Evolutionary conservation across 441 rosid species (phyloP).

Genomic region (Erysimum pusillum): DNA sequence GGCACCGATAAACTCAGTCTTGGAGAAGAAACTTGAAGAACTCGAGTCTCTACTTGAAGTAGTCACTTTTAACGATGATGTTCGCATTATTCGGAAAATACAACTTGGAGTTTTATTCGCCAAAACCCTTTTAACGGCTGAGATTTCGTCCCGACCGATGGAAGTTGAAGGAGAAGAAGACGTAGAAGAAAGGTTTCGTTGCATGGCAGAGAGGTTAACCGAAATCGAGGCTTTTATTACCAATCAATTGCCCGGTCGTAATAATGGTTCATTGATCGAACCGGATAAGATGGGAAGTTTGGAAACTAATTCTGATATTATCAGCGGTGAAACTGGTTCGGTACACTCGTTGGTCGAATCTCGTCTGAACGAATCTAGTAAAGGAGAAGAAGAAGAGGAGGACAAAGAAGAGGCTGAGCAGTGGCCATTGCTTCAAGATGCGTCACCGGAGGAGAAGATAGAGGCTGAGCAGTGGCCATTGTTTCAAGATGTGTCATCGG

Average conservation of each 20-base stretch:
- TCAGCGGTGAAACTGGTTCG: conserved; percentile 26
- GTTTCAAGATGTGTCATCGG: conserved; percentile 34
- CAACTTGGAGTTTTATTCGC: conserved; percentile 10
- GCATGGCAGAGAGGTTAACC: conserved; percentile 29
- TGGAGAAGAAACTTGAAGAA: conserved; percentile 47
- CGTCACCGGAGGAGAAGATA: conserved; percentile 3
- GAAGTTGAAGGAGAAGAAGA: conserved; percentile 17
- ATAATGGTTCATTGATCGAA: not conserved
- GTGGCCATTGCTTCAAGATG: conserved; percentile 37
- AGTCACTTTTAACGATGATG: not conserved
- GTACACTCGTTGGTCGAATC: conserved; percentile 14
- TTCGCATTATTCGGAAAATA: conserved; percentile 20
- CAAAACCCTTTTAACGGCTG: conserved; percentile 32
- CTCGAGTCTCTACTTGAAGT: conserved; percentile 37
- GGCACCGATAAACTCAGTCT: conserved; percentile 23
- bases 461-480: conserved; percentile 29
- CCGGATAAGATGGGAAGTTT: not conserved
- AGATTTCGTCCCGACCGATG: conserved; percentile 1
- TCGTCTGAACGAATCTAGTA: conserved; percentile 2
- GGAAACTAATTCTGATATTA: not conserved
- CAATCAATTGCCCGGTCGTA: not conserved
- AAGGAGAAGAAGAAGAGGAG: not conserved
- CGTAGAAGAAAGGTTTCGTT: conserved; percentile 15
- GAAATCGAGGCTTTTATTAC: conserved; percentile 18
- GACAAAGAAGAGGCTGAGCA: conserved; percentile 5